Conservation (phyloP, 257 asterid genomes). For the Primulina eburnea region DNA sequence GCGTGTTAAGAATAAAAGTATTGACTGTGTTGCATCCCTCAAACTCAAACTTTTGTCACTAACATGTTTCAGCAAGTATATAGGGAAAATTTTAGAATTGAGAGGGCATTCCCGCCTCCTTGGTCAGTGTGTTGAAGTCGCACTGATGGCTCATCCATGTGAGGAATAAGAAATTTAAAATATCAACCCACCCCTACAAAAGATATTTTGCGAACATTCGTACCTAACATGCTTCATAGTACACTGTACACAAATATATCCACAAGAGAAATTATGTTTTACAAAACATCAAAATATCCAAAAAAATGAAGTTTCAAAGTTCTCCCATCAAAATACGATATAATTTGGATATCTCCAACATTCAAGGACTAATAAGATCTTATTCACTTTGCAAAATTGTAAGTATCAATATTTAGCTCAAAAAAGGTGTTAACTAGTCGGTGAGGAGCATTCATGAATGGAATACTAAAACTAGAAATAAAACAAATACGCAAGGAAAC, state of each 20-base stretch:
- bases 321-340: no score
- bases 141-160: no score
- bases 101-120: no score
- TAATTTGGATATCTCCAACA: background rate
- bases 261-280: background rate
- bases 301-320: no score
- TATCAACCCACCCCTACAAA: no score
- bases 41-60: no score
- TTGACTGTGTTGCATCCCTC: no score
- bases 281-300: no score
- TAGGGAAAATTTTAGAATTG: background rate
- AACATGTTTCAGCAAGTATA: background rate
- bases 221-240: background rate
- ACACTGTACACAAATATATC: background rate
- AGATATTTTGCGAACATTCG: no score
- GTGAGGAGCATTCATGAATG: background rate
- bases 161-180: no score
- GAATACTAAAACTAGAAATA: constrained; percentile 19
- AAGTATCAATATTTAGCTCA: background rate
- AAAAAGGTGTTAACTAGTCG: constrained; percentile 1
- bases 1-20: no score
- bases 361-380: background rate
- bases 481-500: constrained; percentile 13
- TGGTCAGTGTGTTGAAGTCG: no score
- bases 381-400: background rate